These are phyloP conservation scores for Pulveroboletus sp. DNA, from an alignment of 768 basidiomycete species.

Conservation along the genomic window DNA sequence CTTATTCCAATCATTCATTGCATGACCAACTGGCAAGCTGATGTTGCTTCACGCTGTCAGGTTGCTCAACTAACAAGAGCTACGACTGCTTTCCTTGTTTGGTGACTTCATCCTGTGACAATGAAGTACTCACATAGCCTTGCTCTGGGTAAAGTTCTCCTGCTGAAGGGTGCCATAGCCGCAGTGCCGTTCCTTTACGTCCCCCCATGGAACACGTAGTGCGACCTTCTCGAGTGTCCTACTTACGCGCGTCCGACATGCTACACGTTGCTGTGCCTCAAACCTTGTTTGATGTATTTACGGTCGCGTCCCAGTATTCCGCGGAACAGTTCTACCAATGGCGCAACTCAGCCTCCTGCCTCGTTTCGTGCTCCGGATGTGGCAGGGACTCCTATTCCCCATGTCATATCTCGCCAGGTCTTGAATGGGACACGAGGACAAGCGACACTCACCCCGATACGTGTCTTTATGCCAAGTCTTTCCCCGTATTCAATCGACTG, in stretches of 20 bases:
- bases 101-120: constrained; percentile 10
- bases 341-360: constrained; percentile 6
- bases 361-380: constrained; percentile 1
- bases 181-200: constrained; percentile 14
- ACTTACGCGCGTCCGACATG: constrained; percentile 11
- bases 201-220: constrained; percentile 1
- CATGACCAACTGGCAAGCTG: neutral
- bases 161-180: constrained; percentile 1
- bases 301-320: constrained; percentile 7
- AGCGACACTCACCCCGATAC: constrained; percentile 1
- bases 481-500: constrained; percentile 4
- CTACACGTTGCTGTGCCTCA: constrained; percentile 9
- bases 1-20: constrained; percentile 5
- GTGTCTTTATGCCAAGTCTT: constrained; percentile 3
- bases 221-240: constrained; percentile 7
- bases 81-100: neutral
- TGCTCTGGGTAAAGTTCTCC: constrained; percentile 1
- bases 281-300: constrained; percentile 8
- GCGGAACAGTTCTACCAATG: constrained; percentile 10
- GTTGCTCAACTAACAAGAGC: neutral
- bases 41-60: constrained; percentile 1
- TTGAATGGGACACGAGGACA: neutral
- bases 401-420: neutral
- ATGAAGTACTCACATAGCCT: constrained; percentile 8
- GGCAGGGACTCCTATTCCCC: neutral